These are phyloP conservation scores for Periglandula ipomoeae DNA, from an alignment of 2,329 filamentous ascomycete genomes.

Conservation along the genomic window DNA sequence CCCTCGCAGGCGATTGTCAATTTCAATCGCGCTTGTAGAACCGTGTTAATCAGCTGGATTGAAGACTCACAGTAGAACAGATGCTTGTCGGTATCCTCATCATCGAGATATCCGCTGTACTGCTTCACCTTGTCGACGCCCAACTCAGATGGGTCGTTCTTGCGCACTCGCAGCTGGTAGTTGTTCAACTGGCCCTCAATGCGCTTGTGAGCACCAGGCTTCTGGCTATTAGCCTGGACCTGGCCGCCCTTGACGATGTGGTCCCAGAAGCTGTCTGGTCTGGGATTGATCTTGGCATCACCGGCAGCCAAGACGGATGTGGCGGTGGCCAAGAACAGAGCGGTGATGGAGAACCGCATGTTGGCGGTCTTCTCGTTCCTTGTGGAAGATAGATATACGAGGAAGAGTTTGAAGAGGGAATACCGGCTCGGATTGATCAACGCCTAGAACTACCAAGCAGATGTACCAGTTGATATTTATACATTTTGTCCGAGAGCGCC, in stretches of 20 bases:
- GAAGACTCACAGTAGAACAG: constrained; percentile 84
- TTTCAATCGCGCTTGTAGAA: too few species aligned
- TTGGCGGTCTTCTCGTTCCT: too few species aligned
- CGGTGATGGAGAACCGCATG: neutral
- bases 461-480: too few species aligned
- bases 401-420: too few species aligned
- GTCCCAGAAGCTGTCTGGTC: constrained; percentile 79
- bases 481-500: too few species aligned
- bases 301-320: neutral
- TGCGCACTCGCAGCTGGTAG: constrained; percentile 84
- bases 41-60: too few species aligned
- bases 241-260: constrained; percentile 78
- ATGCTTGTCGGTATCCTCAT: constrained; percentile 93
- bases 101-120: constrained; percentile 94
- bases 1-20: constrained; percentile 35
- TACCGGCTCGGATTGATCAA: too few species aligned
- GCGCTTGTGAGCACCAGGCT: constrained; percentile 35
- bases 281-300: constrained; percentile 33
- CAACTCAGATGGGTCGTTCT: constrained; percentile 73
- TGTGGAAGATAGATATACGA: too few species aligned
- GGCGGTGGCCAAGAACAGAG: constrained; percentile 1
- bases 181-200: constrained; percentile 73
- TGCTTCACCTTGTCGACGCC: too few species aligned
- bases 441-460: too few species aligned
- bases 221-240: constrained; percentile 52